Base-by-base conservation (phyloP, 2,329 filamentous ascomycete species). In the Penicillium sp. region DNA sequence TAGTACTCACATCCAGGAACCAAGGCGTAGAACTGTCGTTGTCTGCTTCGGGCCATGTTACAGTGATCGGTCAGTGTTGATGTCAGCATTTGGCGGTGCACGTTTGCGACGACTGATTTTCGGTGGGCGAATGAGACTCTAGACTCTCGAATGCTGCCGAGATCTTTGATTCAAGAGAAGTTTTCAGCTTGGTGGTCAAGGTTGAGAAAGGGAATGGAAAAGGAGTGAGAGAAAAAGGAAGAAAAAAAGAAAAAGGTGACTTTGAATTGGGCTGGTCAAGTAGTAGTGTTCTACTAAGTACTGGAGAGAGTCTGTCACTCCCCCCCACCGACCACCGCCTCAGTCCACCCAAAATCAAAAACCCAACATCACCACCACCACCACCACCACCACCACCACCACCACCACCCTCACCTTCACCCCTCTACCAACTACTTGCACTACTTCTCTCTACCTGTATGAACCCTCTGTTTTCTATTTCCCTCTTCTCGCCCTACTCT, bases 51-150 rank as follows among this genome's bases (percentile, higher is more conserved):
- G 59, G 61, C 63, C 49, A 66, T 67, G 66, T 69, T 69, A 57
- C 67, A 69, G 58, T 66, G 58, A 28, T 19, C 51, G n/a, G 56
- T 10, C 58, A 68, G 67, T 68, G 66, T 68, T 69, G 67, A 69
- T 69, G 67, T 69, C 67, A 69, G 67, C 58, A 58, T 67, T 67
- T 53, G 55, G 58, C 56, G 53, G 17, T 50, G 24, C 19, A 55
- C 47, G 24, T 35, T 35, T 51, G n/a, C 24, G 28, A 53, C 30
- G 19, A 42, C 22, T 9, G 38, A 12, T 24, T 58, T 61, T 57
- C 57, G 3, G 3, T 53, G 37, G 51, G 38, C 35, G 53, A 30
- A 38, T 38, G 35, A 22, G 24, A 33, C 38, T 57, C 19, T 57
- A n/a, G 28, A 38, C 35, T 12, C 19, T 53, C 6, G 50, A 26